Conservation (phyloP, 2,329 filamentous ascomycete genomes). For the Ilyonectria destructans region DNA sequence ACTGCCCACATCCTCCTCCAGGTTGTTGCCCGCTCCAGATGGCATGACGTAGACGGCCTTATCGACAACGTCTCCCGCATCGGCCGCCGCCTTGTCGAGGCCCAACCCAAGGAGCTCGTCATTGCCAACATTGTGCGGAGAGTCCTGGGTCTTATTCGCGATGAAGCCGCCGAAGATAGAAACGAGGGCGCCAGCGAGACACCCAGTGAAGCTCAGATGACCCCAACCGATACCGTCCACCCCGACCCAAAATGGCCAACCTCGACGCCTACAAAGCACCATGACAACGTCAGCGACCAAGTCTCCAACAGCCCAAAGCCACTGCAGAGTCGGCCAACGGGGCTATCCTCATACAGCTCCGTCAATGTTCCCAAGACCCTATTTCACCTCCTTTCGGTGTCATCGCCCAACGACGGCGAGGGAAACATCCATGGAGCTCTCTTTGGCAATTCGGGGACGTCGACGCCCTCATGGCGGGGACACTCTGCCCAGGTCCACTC, state of each 20-base stretch:
- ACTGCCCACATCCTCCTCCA: slow-evolving; percentile 91
- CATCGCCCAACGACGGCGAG: slow-evolving; percentile 64
- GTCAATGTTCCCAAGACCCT: slow-evolving; percentile 82
- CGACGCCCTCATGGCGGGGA: slow-evolving; percentile 62
- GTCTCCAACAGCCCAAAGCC: slow-evolving; percentile 49
- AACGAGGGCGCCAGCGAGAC: slow-evolving; percentile 77
- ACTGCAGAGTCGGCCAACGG: slow-evolving; percentile 69
- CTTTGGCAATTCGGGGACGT: slow-evolving; percentile 64
- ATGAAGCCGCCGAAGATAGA: slow-evolving; percentile 88
- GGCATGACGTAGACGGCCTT: slow-evolving; percentile 83
- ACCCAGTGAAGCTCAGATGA: slow-evolving; percentile 63
- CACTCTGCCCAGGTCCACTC: slow-evolving; percentile 72
- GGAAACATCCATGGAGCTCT: slow-evolving; percentile 62
- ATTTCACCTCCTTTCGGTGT: slow-evolving; percentile 89
- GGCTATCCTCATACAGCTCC: slow-evolving; percentile 75
- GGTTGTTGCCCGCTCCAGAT: slow-evolving; percentile 87
- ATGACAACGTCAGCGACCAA: slow-evolving; percentile 53
- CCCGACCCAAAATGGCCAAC: slow-evolving; percentile 52
- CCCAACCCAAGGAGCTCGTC: slow-evolving; percentile 91
- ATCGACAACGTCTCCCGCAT: slow-evolving; percentile 86
- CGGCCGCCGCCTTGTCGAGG: slow-evolving; percentile 83
- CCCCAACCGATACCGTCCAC: slow-evolving; percentile 59
- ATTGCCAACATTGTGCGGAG: slow-evolving; percentile 95
- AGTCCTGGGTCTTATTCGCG: slow-evolving; percentile 90
- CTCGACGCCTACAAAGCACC: slow-evolving; percentile 55